Base-by-base conservation (phyloP, 108 stramenopile species). In the Conticribra guillardii region DNA sequence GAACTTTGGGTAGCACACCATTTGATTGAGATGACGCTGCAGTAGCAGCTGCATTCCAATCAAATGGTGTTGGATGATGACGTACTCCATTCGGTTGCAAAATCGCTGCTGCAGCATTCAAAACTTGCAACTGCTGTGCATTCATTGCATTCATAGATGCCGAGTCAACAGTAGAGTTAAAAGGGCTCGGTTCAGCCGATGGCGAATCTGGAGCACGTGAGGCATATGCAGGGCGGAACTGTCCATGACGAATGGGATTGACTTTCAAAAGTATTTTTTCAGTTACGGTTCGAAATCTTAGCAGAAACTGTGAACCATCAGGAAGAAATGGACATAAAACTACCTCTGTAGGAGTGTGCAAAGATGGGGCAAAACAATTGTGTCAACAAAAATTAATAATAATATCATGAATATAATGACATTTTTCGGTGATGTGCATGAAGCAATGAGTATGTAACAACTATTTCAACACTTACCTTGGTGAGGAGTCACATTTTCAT, bases 241-340 rank as follows among this genome's bases (percentile, higher is more conserved):
- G 63, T 19, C 32, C 23, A n/a, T 22, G 59, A 11, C 8, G 29
- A 34, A 58, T 50, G 23, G 21, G 48, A 11, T 7, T 21, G 28
- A 22, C 69, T 48, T 55, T 61, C 41, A 8, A 81, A 60, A 16
- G 58, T n/a, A 75, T 78, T 55, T 54, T 52, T 14, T 72, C 60
- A 32, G 75, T 72, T 16, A 31, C 44, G 3, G 79, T 84, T 19
- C 77, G 73, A 62, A 89, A 94, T 45, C 81, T 81, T 37, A 94
- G 69, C 8, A 87, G 41, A 58, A 94, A 87, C 14, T 69, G 49
- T 9, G 93, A 89, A 45, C 88, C 88, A 69, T 85, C 82, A 3
- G 93, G 92, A 58, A 94, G 89, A 54, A 81, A 91, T 26, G 93
- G 87, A 31, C 78, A 85, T 21, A 94, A 71, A 19, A 94, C 87